Percentiles rank a stretch among this genome's conserved stretches.
These are phyloP conservation scores for Isatis tinctoria DNA, from an alignment of 345 rosid genomes.

Conservation along the genomic window DNA sequence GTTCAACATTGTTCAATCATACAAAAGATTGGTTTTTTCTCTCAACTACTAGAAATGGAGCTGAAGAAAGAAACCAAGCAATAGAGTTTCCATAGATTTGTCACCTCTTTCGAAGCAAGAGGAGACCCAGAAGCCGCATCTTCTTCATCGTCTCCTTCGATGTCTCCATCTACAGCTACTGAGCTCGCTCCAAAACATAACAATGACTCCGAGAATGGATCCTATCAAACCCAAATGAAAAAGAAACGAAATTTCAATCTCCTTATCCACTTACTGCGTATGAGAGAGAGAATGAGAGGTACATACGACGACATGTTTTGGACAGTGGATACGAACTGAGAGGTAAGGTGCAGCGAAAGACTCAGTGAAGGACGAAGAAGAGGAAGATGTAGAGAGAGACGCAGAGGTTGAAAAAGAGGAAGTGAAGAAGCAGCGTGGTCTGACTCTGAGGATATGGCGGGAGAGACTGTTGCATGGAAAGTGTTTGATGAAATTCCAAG, in stretches of 20 bases:
- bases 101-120: slow-evolving; percentile 55
- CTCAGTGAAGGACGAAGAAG: slow-evolving; percentile 9
- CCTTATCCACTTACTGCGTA: background rate
- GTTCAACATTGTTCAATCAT: background rate
- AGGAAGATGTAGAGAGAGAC: slow-evolving; percentile 14
- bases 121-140: slow-evolving; percentile 15
- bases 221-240: slow-evolving; percentile 39
- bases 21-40: background rate
- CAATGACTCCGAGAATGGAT: slow-evolving; percentile 74
- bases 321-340: slow-evolving; percentile 69
- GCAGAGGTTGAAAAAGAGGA: slow-evolving; percentile 3
- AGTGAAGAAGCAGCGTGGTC: slow-evolving; percentile 17
- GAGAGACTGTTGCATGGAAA: slow-evolving; percentile 37
- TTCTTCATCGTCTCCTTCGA: slow-evolving; percentile 11
- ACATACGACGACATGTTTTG: slow-evolving; percentile 46
- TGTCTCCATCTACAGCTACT: slow-evolving; percentile 48
- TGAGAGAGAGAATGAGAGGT: background rate
- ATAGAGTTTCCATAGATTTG: background rate
- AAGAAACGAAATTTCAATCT: background rate
- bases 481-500: slow-evolving; percentile 62
- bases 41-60: background rate
- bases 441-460: slow-evolving; percentile 32
- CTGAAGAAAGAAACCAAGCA: background rate
- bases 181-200: slow-evolving; percentile 83
- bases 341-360: slow-evolving; percentile 42